Evolutionary conservation across 2,329 filamentous ascomycete genomes (phyloP).

Genomic region (Aciculosporium take): DNA sequence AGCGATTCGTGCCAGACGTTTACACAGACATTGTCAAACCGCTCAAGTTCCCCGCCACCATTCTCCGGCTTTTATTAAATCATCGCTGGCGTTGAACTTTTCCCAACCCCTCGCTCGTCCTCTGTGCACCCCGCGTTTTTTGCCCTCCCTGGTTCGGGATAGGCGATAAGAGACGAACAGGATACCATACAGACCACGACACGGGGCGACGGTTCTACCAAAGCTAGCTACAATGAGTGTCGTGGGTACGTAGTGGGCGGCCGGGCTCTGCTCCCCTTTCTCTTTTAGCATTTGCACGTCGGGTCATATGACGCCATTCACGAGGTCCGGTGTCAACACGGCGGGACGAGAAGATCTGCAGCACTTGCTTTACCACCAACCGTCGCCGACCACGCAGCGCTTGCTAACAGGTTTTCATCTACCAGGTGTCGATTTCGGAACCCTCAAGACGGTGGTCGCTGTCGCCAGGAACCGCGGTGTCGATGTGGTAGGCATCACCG

Average conservation of each 20-base stretch:
- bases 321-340: background rate
- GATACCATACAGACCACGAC: background rate
- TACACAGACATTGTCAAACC: background rate
- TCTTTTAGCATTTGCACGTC: no score
- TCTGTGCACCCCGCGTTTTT: constrained; percentile 1
- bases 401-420: constrained; percentile 7
- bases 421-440: constrained; percentile 81
- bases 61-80: background rate
- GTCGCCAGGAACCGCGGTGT: constrained; percentile 97
- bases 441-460: constrained; percentile 91
- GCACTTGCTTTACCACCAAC: background rate
- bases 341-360: background rate
- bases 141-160: constrained; percentile 2
- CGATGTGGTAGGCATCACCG: constrained; percentile 74
- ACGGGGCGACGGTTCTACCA: constrained; percentile 11
- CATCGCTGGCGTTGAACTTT: background rate
- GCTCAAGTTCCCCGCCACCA: background rate
- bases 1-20: background rate
- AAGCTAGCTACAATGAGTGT: constrained; percentile 35
- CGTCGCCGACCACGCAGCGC: background rate
- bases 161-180: constrained; percentile 4
- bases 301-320: background rate
- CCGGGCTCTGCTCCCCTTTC: background rate
- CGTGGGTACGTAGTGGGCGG: constrained; percentile 30
- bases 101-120: background rate